A percentile compares a stretch with the other conserved stretches of the same genome.
Conservation (phyloP, 345 rosid species). For the Melaleuca alternifolia region DNA sequence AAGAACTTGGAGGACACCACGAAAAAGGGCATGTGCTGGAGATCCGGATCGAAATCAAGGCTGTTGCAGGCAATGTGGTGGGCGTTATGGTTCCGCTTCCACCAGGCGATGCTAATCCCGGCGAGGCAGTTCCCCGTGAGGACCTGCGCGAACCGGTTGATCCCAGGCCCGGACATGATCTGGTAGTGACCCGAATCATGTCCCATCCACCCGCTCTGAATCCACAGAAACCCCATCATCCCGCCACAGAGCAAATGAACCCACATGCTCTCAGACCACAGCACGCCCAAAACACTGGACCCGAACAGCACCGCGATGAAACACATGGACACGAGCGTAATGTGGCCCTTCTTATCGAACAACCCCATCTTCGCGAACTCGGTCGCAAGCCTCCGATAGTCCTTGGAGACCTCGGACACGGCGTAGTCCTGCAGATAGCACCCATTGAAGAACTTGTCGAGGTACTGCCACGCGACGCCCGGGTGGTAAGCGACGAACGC, state of each 20-base stretch:
- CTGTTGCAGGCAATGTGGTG: slow-evolving; percentile 86
- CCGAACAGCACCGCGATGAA: slow-evolving; percentile 37
- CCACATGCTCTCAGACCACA: slow-evolving; percentile 39
- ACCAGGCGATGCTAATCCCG: slow-evolving; percentile 72
- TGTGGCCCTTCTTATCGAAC: slow-evolving; percentile 75
- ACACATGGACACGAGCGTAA: slow-evolving; percentile 29
- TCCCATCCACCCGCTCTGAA: slow-evolving; percentile 71
- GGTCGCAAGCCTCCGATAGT: slow-evolving; percentile 45
- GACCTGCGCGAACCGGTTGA: slow-evolving; percentile 38
- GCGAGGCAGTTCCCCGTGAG: slow-evolving; percentile 62
- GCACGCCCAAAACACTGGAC: slow-evolving; percentile 47
- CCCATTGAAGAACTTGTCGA: slow-evolving; percentile 59
- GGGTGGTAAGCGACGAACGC: slow-evolving; percentile 95
- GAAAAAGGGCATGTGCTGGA: slow-evolving; percentile 83
- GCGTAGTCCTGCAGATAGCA: slow-evolving; percentile 49
- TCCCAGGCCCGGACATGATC: slow-evolving; percentile 16
- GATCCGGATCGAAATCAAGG: slow-evolving; percentile 89
- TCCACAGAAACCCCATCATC: slow-evolving; percentile 74
- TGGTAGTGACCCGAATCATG: slow-evolving; percentile 71
- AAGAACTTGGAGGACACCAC: slow-evolving; percentile 67
- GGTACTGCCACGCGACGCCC: slow-evolving; percentile 63
- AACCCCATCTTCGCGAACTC: slow-evolving; percentile 61
- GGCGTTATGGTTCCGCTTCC: slow-evolving; percentile 99
- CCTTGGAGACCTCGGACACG: slow-evolving; percentile 69
- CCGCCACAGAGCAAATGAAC: slow-evolving; percentile 54